These are phyloP conservation scores for Picea glauca DNA, from an alignment of 75 land plant genomes.

Conservation along the genomic window DNA sequence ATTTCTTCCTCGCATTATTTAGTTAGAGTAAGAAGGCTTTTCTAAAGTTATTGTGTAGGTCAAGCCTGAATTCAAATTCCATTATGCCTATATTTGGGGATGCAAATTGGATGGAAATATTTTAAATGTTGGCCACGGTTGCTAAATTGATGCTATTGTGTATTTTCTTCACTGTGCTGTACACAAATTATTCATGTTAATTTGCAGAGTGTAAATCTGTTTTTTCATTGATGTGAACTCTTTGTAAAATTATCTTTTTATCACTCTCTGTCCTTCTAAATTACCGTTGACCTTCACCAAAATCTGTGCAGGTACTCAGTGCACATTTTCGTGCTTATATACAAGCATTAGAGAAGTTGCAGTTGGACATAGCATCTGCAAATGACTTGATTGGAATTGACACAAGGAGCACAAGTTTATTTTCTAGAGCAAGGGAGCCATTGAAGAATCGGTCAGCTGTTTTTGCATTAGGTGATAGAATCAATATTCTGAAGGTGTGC, in stretches of 20 bases:
- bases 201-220: neutral
- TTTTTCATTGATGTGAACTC: neutral
- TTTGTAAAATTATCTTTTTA: neutral
- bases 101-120: neutral
- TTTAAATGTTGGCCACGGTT: neutral
- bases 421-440: constrained; percentile 84
- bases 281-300: neutral
- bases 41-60: neutral
- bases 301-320: constrained; percentile 75
- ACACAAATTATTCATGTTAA: neutral
- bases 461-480: constrained; percentile 92
- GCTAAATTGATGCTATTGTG: neutral
- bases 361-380: constrained; percentile 89
- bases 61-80: neutral
- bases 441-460: constrained; percentile 93
- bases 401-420: constrained; percentile 72
- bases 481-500: constrained; percentile 79
- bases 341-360: constrained; percentile 92
- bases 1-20: neutral
- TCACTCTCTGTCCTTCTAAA: neutral
- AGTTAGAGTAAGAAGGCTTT: neutral
- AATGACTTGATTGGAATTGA: constrained; percentile 96
- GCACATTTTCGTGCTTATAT: constrained; percentile 98
- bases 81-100: neutral
- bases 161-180: neutral